Evolutionary conservation across 441 rosid genomes (phyloP).

Genomic region (Pelargonium fulgidum): DNA sequence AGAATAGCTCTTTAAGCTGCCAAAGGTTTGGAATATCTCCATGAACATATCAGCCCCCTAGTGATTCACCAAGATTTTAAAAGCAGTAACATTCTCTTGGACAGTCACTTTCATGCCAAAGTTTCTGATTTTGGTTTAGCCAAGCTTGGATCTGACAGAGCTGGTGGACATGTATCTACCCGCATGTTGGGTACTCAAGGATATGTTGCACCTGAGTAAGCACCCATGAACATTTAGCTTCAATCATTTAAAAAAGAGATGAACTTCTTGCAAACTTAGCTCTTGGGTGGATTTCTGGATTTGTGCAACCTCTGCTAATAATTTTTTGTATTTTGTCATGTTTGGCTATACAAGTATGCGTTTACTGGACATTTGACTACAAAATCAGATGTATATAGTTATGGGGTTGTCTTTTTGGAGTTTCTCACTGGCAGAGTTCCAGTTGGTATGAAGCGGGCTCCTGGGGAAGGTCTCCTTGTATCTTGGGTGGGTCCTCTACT

Average conservation of each 20-base stretch:
- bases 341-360: constrained; percentile 41
- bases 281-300: not conserved
- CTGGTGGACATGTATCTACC: constrained; percentile 87
- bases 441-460: constrained; percentile 6
- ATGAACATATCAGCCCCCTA: constrained; percentile 57
- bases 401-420: constrained; percentile 67
- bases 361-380: constrained; percentile 67
- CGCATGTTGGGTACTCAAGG: constrained; percentile 74
- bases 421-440: constrained; percentile 55
- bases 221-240: constrained; percentile 14
- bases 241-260: not conserved
- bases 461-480: constrained; percentile 5
- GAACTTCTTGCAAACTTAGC: not conserved
- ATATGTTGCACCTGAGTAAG: constrained; percentile 72
- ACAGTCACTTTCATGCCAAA: constrained; percentile 55
- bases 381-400: constrained; percentile 72
- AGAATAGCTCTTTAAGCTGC: constrained; percentile 70
- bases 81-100: constrained; percentile 65
- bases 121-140: constrained; percentile 72
- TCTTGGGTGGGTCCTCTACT: constrained; percentile 23
- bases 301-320: too few relatives aligned
- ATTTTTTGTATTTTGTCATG: not conserved
- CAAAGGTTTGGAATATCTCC: constrained; percentile 68
- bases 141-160: constrained; percentile 83
- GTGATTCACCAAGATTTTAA: constrained; percentile 73